Conservation (phyloP, 768 basidiomycete species). For the Udeniomyces megalosporus region DNA sequence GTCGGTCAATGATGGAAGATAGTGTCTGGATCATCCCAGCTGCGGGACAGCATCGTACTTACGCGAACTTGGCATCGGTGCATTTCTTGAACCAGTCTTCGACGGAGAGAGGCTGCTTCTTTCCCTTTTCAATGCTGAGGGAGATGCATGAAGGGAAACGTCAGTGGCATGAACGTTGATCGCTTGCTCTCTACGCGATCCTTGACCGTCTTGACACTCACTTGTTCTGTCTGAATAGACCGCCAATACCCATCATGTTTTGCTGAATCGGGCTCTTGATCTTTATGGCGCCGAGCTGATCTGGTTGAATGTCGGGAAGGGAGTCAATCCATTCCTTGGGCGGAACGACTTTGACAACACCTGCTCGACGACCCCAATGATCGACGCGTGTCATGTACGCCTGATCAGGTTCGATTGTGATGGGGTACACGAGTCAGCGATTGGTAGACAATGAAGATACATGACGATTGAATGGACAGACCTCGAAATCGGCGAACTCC, state of each 20-base stretch:
- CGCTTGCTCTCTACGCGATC: conserved; percentile 28
- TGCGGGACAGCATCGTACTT: too few species aligned
- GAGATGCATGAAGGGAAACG: neutral
- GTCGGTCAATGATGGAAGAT: too few species aligned
- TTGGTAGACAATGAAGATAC: neutral
- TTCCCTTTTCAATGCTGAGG: conserved; percentile 18
- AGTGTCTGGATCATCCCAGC: too few species aligned
- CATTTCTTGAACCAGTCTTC: conserved; percentile 29
- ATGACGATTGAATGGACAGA: neutral
- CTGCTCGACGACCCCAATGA: conserved; percentile 75
- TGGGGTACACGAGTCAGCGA: too few species aligned
- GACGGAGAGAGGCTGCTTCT: conserved; percentile 24
- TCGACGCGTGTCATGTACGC: conserved; percentile 71
- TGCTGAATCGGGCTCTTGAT: conserved; percentile 87
- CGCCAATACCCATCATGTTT: conserved; percentile 66
- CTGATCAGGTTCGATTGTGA: too few species aligned
- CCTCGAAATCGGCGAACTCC: conserved; percentile 15
- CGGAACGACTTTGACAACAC: conserved; percentile 58
- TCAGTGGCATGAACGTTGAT: neutral
- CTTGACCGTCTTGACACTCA: too few species aligned
- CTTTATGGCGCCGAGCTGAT: conserved; percentile 49
- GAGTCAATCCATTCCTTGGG: conserved; percentile 43
- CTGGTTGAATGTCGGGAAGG: conserved; percentile 53
- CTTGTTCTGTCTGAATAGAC: conserved; percentile 78
- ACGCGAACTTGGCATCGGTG: conserved; percentile 2